Evolutionary conservation across 1,284 basidiomycete genomes (phyloP), one percentile per base, ranked within the genome.

Genomic region (Bjerkandera adusta): DNA sequence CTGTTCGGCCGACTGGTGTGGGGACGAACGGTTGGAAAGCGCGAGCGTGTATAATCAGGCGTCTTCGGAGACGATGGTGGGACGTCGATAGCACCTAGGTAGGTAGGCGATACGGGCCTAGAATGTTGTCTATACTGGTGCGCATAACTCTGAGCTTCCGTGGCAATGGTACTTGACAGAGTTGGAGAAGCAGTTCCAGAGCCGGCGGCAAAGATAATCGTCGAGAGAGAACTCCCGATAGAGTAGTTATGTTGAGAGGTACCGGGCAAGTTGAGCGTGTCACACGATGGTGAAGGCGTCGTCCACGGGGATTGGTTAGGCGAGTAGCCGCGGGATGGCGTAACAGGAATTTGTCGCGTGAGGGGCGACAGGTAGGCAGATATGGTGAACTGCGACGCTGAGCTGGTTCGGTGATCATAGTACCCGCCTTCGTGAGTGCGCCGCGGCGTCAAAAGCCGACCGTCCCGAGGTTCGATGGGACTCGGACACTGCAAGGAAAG

Each of bases 281-380:
- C 41, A 22, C 16, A 18, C 22, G 47, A 48, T 18, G 36, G 27
- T 8, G 41, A 36, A 18, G 41, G 36, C 1, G 47, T 32, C n/a
- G 20, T 40, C 43, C 36, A 39, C 11, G 36, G 13, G 4, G 36
- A 39, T 2, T 27, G 30, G 15, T 35, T 40, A 7, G 47, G 24
- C 6, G 47, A 35, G 16, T 25, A 36, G 10, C 38, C 42, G 8
- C 36, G 30, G 12, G 35, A 43, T 10, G 42, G n/a, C 11, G 34
- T 8, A 11, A 36, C 42, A 21, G 43, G 34, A 8, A 43, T 24
- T 30, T 47, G 45, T 18, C 30, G 27, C 13, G 36, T 25, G 36
- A 43, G 43, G 1, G 58, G 50, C 4, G 52, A 49, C 26, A 59
- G 39, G 34, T 59, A 59, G 16, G 53, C 50, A 15, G 60, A 60